Evolutionary conservation across 352 stramenopile genomes (phyloP).

Genomic region (Thalassiosira sp.): DNA sequence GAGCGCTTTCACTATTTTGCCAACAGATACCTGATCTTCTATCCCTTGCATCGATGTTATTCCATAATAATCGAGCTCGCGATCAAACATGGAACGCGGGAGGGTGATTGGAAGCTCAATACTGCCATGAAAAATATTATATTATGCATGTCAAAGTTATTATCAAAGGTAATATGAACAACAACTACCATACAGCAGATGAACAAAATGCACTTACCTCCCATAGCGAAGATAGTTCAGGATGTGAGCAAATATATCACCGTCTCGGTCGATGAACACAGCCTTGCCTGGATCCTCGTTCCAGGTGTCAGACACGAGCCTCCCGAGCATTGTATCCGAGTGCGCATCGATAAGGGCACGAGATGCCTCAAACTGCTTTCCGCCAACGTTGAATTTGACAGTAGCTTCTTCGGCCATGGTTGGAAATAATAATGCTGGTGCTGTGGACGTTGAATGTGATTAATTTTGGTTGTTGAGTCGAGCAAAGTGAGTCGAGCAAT

Average conservation of each 20-base stretch:
- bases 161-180: background rate
- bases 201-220: constrained; percentile 7
- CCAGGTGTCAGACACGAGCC: constrained; percentile 33
- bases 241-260: constrained; percentile 33
- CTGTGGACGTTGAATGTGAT: too few species aligned
- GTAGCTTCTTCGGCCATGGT: background rate
- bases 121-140: constrained; percentile 5
- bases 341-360: constrained; percentile 35
- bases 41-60: constrained; percentile 9
- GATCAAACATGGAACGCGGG: constrained; percentile 23
- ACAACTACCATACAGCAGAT: background rate
- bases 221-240: constrained; percentile 46
- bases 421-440: too few species aligned
- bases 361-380: constrained; percentile 41
- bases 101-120: constrained; percentile 28
- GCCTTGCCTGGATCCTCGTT: constrained; percentile 17
- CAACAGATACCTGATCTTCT: constrained; percentile 9
- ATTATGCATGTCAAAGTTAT: background rate
- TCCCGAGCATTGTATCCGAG: constrained; percentile 30
- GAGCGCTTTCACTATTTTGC: constrained; percentile 5
- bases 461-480: too few species aligned
- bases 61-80: constrained; percentile 30
- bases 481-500: too few species aligned
- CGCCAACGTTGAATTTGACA: constrained; percentile 50
- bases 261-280: constrained; percentile 46